phyloP scores from a whole-genome alignment of 371 early-diverging fungal genomes.

The Syncephalastrum racemosum region DNA sequence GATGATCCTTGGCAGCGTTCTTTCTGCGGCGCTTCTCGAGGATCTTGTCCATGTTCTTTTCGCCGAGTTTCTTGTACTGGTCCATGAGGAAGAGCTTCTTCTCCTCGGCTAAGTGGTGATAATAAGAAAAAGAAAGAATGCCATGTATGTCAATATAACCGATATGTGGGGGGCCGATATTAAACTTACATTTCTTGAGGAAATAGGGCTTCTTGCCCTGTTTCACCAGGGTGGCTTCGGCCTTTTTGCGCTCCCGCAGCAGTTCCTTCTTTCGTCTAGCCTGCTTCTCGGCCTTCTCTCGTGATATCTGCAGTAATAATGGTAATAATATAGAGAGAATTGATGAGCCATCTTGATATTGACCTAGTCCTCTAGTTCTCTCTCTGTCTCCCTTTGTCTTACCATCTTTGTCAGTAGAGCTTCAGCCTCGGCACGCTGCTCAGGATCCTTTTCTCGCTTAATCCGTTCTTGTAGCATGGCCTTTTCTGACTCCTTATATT shows the following conservation, averaged over 20 bases:
- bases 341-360: background rate
- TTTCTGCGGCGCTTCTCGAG: constrained; percentile 88
- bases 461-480: constrained; percentile 61
- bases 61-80: constrained; percentile 68
- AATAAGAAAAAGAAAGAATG: constrained; percentile 3
- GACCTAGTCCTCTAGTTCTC: background rate
- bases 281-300: constrained; percentile 38
- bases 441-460: constrained; percentile 61
- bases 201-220: constrained; percentile 90
- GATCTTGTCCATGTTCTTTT: constrained; percentile 73
- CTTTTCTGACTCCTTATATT: constrained; percentile 74
- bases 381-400: constrained; percentile 7
- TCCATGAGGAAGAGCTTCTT: constrained; percentile 79
- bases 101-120: constrained; percentile 59
- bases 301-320: constrained; percentile 24
- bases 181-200: constrained; percentile 76
- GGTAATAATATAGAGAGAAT: background rate
- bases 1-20: constrained; percentile 79
- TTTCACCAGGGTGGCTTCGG: constrained; percentile 73
- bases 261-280: constrained; percentile 67
- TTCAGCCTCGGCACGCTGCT: constrained; percentile 49
- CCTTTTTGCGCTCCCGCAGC: constrained; percentile 74
- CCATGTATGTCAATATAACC: background rate
- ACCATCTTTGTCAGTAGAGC: constrained; percentile 57
- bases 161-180: background rate